phyloP scores from a whole-genome alignment of 2,329 filamentous ascomycete species.

The Cercospora berteroae region DNA sequence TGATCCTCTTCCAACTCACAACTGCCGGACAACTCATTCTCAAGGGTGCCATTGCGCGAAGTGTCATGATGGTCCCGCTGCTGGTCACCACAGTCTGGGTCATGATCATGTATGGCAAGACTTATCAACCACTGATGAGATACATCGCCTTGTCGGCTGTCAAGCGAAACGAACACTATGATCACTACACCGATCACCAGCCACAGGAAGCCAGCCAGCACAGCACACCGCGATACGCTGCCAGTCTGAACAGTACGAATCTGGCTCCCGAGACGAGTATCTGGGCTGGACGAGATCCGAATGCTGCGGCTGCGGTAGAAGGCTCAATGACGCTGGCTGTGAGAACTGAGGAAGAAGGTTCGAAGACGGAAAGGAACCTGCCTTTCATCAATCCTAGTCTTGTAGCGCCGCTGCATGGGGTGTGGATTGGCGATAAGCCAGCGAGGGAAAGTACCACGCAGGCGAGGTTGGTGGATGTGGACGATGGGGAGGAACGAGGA shows the following conservation, averaged over 20 bases:
- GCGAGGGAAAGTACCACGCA: background rate
- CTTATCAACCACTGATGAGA: conserved; percentile 83
- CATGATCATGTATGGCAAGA: conserved; percentile 72
- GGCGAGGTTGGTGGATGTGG: conserved; percentile 10
- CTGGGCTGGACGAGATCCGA: conserved; percentile 31
- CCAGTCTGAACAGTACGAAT: conserved; percentile 29
- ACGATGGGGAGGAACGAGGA: background rate
- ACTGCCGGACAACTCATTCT: conserved; percentile 84
- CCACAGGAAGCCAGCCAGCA: conserved; percentile 9
- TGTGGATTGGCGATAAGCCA: conserved; percentile 32
- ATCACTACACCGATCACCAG: conserved; percentile 43
- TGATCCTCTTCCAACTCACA: conserved; percentile 85
- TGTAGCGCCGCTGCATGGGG: conserved; percentile 50
- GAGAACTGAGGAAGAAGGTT: conserved; percentile 18
- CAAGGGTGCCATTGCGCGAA: conserved; percentile 68
- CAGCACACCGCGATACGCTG: conserved; percentile 33
- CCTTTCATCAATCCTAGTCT: conserved; percentile 76
- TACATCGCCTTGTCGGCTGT: conserved; percentile 92
- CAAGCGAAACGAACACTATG: conserved; percentile 55
- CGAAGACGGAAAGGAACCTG: conserved; percentile 58
- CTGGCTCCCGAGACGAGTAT: conserved; percentile 42
- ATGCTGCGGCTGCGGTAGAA: background rate
- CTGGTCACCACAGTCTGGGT: conserved; percentile 84
- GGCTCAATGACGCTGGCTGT: conserved; percentile 16
- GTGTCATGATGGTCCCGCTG: conserved; percentile 71